phyloP scores from a whole-genome alignment of 2,329 filamentous ascomycete species.

The Botrytis byssoidea region DNA sequence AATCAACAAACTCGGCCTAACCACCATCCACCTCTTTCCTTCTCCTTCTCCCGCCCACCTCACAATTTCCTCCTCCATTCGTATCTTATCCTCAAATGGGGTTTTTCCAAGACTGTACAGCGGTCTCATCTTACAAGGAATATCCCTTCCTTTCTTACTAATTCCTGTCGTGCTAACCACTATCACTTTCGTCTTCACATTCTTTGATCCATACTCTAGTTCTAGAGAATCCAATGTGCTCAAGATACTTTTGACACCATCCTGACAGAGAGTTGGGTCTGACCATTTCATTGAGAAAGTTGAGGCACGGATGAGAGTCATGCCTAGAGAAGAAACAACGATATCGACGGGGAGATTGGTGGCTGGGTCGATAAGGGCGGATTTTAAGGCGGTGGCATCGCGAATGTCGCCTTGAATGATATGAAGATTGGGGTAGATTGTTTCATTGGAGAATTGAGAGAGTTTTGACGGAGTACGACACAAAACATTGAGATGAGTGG shows the following conservation, averaged over 20 bases:
- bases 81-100: not conserved
- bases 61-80: slow-evolving; percentile 1
- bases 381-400: not conserved
- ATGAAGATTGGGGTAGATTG: not conserved
- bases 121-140: not conserved
- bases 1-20: slow-evolving; percentile 1
- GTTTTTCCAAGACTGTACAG: not conserved
- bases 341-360: not conserved
- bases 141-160: slow-evolving; percentile 4
- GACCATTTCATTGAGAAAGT: slow-evolving; percentile 3
- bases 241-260: not conserved
- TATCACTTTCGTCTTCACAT: not conserved
- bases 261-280: not conserved
- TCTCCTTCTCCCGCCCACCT: not conserved
- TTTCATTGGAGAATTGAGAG: not conserved
- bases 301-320: not conserved
- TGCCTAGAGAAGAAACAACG: not conserved
- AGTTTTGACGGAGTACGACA: slow-evolving; percentile 14
- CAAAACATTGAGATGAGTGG: not conserved
- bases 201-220: not conserved
- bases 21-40: not conserved
- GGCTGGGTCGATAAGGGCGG: not conserved
- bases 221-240: not conserved
- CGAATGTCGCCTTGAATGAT: not conserved
- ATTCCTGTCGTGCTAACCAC: not conserved